Evolutionary conservation across 2,329 filamentous ascomycete genomes (phyloP), one percentile per base, ranked within the genome.

Genomic region (Aspergillus sp.): DNA sequence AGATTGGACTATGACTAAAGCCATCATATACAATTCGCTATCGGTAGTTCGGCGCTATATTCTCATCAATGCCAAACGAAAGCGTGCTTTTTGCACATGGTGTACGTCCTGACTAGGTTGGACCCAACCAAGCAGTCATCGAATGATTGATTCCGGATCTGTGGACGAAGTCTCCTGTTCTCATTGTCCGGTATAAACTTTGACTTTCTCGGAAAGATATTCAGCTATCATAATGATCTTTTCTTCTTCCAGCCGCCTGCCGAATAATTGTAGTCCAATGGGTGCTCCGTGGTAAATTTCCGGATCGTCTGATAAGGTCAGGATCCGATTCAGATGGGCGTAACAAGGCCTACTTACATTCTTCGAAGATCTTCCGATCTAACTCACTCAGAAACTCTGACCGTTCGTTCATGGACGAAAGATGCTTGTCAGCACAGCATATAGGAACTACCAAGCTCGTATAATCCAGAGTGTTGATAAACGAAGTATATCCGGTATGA

Each of bases 371-470:
- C 10, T 23, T 45, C 19, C 13, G 41, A 19, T 45, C 41, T 0
- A 45, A 5, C 2, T 45, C 10, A 45, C 10, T 45, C 10, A 45
- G 10, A 5, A 23, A 23, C 4, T 45, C 2, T 6, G 41, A 21
- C 17, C 9, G 4, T 3, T 45, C 19, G 4, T 1, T 6, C 41
- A 5, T 45, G 17, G 32, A 36, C 32, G 6, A 19, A 23, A 79
- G 43, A 2, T 61, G 60, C 64, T 78, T 76, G 59, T 81, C 76
- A 0, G 78, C 78, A 54, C 73, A 76, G 0, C 78, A 79, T 2
- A 82, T 77, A 0, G 81, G 81, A 5, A 82, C 73, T 1, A 79
- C 78, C 10, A 79, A 76, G 48, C 74, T 78, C 2, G 78, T 78
- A 39, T 74, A 76, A 49, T 80, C 78, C 1, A 80, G 67, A 19